A percentile compares a stretch with the other conserved stretches of the same genome.
Evolutionary conservation across 2,329 filamentous ascomycete species (phyloP).

Genomic region (Ploettnerulaceae sp.): DNA sequence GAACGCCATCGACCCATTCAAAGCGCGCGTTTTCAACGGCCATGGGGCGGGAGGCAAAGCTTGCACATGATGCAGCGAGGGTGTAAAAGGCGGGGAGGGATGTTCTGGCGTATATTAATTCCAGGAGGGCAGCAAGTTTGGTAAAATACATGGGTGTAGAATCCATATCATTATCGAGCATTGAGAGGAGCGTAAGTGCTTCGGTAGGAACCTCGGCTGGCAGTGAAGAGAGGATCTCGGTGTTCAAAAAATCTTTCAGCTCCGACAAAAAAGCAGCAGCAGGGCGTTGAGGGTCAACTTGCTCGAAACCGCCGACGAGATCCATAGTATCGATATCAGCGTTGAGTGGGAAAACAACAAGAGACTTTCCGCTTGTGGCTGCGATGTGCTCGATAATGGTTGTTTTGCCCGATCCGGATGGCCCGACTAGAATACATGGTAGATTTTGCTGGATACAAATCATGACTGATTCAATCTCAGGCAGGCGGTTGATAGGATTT

Average conservation of each 20-base stretch:
- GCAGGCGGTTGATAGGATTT: slow-evolving; percentile 52
- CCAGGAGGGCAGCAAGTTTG: slow-evolving; percentile 34
- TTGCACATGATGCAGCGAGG: slow-evolving; percentile 25
- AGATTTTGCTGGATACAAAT: slow-evolving; percentile 81
- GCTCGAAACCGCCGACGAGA: slow-evolving; percentile 93
- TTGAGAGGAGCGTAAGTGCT: slow-evolving; percentile 47
- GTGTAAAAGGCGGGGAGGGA: slow-evolving; percentile 37
- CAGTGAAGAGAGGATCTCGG: slow-evolving; percentile 44
- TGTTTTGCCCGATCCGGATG: slow-evolving; percentile 84
- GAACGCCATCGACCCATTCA: slow-evolving; percentile 91
- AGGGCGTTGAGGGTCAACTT: slow-evolving; percentile 76
- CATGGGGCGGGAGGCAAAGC: slow-evolving; percentile 48
- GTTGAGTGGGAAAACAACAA: slow-evolving; percentile 85
- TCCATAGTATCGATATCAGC: slow-evolving; percentile 97
- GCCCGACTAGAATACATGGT: slow-evolving; percentile 82
- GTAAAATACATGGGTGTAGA: slow-evolving; percentile 24
- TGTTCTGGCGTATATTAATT: slow-evolving; percentile 32
- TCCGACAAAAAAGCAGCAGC: slow-evolving; percentile 56
- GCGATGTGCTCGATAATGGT: slow-evolving; percentile 74
- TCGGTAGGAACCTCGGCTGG: slow-evolving; percentile 43
- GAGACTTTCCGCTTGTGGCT: slow-evolving; percentile 66
- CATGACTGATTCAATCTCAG: slow-evolving; percentile 79
- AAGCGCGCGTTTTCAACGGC: slow-evolving; percentile 73
- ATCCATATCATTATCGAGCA: slow-evolving; percentile 37
- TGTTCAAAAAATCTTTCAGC: slow-evolving; percentile 49